Percentiles rank a stretch among this genome's conserved stretches.
Conservation (phyloP, 1,139 yeast species). For the Kurtzmaniella natalensis region DNA sequence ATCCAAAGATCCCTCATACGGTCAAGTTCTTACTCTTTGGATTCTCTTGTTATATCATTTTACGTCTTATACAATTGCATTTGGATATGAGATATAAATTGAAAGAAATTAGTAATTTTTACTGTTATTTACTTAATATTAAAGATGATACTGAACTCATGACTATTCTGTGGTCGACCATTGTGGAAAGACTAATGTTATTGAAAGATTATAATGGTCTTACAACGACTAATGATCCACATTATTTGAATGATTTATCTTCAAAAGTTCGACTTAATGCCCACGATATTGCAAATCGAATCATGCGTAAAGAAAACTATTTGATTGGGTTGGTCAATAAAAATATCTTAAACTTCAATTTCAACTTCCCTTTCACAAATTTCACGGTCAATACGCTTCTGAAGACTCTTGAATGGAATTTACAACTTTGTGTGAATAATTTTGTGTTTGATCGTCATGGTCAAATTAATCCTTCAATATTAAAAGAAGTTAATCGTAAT, state of each 20-base stretch:
- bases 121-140: constrained; percentile 61
- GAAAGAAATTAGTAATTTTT: constrained; percentile 62
- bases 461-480: constrained; percentile 68
- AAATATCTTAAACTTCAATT: constrained; percentile 61
- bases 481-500: constrained; percentile 69
- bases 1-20: constrained; percentile 38
- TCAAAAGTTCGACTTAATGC: constrained; percentile 79
- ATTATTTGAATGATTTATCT: constrained; percentile 49
- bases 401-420: constrained; percentile 89
- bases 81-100: constrained; percentile 46
- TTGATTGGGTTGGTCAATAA: constrained; percentile 85
- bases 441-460: constrained; percentile 82
- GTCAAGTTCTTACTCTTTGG: constrained; percentile 61
- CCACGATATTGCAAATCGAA: constrained; percentile 90
- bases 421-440: constrained; percentile 82
- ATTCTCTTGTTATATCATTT: constrained; percentile 52
- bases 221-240: constrained; percentile 31
- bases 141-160: constrained; percentile 73
- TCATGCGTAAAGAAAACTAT: constrained; percentile 93
- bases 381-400: constrained; percentile 44
- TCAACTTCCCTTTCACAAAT: constrained; percentile 28
- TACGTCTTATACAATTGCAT: constrained; percentile 60
- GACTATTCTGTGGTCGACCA: constrained; percentile 89
- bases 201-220: constrained; percentile 78
- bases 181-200: constrained; percentile 72